Conservation (phyloP, 352 stramenopile genomes). For the Peronosclerospora sorghi region DNA sequence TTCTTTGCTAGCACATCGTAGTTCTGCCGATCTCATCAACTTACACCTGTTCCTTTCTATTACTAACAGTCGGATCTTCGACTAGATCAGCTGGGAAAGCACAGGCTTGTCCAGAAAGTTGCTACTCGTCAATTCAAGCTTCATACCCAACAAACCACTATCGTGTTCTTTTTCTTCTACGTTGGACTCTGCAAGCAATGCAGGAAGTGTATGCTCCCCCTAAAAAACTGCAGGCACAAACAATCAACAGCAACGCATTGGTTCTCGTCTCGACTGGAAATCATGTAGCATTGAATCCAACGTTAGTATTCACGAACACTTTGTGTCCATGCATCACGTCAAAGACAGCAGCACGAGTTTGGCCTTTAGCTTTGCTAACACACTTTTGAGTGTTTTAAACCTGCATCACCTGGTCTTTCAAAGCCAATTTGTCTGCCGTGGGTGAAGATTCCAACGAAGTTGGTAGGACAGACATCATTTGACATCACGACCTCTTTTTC, state of each 20-base stretch:
- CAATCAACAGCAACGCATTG: slow-evolving; percentile 37
- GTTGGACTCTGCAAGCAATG: slow-evolving; percentile 38
- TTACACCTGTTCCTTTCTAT: no score
- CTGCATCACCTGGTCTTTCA: slow-evolving; percentile 57
- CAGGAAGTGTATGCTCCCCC: slow-evolving; percentile 39
- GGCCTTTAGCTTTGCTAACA: slow-evolving; percentile 68
- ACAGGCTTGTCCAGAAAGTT: slow-evolving; percentile 5
- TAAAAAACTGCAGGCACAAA: slow-evolving; percentile 53
- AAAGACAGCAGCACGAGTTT: slow-evolving; percentile 68
- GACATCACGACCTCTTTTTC: background rate
- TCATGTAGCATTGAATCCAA: slow-evolving; percentile 14
- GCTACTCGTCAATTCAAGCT: slow-evolving; percentile 7
- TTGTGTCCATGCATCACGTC: slow-evolving; percentile 55
- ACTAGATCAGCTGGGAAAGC: slow-evolving; percentile 25
- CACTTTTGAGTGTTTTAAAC: slow-evolving; percentile 41
- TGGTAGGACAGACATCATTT: slow-evolving; percentile 14
- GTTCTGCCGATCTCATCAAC: no score
- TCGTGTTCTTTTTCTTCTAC: slow-evolving; percentile 7
- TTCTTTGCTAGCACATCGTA: background rate
- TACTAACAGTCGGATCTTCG: background rate
- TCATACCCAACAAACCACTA: slow-evolving; percentile 6
- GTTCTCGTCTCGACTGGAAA: slow-evolving; percentile 18
- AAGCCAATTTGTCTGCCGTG: slow-evolving; percentile 40
- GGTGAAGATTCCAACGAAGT: slow-evolving; percentile 13
- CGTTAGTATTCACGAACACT: slow-evolving; percentile 8